A percentile compares a stretch with the other conserved stretches of the same genome.
phyloP scores from a whole-genome alignment of 768 basidiomycete genomes.

The Crepidotus variabilis region DNA sequence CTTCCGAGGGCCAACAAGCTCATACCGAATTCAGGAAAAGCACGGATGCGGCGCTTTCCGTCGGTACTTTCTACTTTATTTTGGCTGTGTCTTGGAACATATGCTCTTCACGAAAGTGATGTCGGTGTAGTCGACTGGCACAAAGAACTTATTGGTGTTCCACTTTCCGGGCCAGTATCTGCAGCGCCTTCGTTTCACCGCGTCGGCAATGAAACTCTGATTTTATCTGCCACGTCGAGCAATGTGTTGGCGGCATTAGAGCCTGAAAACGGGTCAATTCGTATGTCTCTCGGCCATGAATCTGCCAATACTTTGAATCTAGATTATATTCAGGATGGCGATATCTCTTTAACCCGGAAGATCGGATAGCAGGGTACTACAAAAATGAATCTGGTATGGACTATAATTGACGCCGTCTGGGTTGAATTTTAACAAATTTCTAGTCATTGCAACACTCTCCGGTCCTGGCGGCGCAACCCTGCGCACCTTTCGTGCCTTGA shows the following conservation, averaged over 20 bases:
- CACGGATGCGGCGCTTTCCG: slow-evolving; percentile 26
- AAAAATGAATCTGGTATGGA: slow-evolving; percentile 53
- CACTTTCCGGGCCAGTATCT: slow-evolving; percentile 44
- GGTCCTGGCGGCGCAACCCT: slow-evolving; percentile 69
- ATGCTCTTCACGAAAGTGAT: slow-evolving; percentile 67
- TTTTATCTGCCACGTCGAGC: slow-evolving; percentile 63
- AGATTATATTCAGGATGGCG: slow-evolving; percentile 64
- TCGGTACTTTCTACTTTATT: slow-evolving; percentile 10
- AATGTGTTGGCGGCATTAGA: slow-evolving; percentile 80
- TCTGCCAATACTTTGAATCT: slow-evolving; percentile 6
- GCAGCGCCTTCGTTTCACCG: slow-evolving; percentile 61
- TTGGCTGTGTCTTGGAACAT: slow-evolving; percentile 19
- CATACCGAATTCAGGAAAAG: slow-evolving; percentile 1
- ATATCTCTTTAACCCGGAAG: slow-evolving; percentile 66
- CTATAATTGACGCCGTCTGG: neutral
- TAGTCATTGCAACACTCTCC: slow-evolving; percentile 72
- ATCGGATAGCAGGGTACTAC: slow-evolving; percentile 64
- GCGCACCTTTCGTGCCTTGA: slow-evolving; percentile 60
- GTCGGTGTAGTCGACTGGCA: slow-evolving; percentile 89
- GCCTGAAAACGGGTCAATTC: slow-evolving; percentile 62
- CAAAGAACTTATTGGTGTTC: slow-evolving; percentile 70
- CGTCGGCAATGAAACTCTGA: slow-evolving; percentile 36
- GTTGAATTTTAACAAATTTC: slow-evolving; percentile 3
- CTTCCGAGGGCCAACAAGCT: neutral
- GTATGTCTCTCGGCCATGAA: slow-evolving; percentile 36